Evolutionary conservation across 805 yeast species (phyloP).

Genomic region (Candida maesae): DNA sequence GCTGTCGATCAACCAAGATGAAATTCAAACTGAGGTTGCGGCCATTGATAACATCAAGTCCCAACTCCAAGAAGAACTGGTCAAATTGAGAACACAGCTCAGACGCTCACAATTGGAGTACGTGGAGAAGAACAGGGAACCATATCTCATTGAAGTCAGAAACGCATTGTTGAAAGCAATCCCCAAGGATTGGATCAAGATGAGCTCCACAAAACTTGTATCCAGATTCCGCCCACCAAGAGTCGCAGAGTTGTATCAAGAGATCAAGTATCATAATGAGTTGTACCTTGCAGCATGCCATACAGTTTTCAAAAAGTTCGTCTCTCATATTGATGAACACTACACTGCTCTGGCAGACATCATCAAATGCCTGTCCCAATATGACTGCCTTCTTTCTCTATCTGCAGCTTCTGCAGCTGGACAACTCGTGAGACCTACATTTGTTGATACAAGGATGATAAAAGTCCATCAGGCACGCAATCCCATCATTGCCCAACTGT

Average conservation of each 20-base stretch:
- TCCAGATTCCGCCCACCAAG: constrained; percentile 71
- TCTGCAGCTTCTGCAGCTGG: constrained; percentile 50
- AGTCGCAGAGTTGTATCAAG: constrained; percentile 46
- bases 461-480: constrained; percentile 70
- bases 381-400: constrained; percentile 73
- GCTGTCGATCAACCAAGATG: constrained; percentile 34
- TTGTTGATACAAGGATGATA: constrained; percentile 47
- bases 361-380: constrained; percentile 50
- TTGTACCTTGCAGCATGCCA: constrained; percentile 26
- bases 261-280: constrained; percentile 59
- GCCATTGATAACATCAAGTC: constrained; percentile 38
- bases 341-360: constrained; percentile 46
- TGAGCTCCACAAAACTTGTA: constrained; percentile 63
- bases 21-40: constrained; percentile 42
- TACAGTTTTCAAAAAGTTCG: constrained; percentile 45
- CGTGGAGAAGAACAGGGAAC: constrained; percentile 56
- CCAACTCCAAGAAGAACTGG: constrained; percentile 51
- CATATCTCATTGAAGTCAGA: constrained; percentile 73
- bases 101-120: constrained; percentile 56
- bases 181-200: constrained; percentile 76
- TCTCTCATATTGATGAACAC: constrained; percentile 39
- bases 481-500: constrained; percentile 72
- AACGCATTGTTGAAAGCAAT: constrained; percentile 46
- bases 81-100: constrained; percentile 39
- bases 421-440: constrained; percentile 67